Base-by-base conservation (phyloP, 2,329 filamentous ascomycete species). In the Apiospora sp. region DNA sequence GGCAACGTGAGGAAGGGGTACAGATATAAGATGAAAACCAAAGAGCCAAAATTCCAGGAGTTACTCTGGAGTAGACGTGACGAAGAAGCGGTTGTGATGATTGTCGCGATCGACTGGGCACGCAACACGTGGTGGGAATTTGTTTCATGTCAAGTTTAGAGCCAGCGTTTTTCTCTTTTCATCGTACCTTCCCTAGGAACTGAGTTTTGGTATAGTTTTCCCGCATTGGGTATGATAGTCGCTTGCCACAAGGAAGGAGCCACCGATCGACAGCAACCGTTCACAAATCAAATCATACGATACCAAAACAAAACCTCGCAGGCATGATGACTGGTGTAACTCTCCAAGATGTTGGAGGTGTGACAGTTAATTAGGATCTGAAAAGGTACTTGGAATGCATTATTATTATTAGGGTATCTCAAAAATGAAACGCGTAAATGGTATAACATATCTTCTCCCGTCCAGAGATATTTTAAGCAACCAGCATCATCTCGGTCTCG, bases 1-100 rank as follows among this genome's bases (percentile, higher is more conserved):
- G 72, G 61, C 71, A 74, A 37, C 54, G 64, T 19, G 72, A 74
- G 19, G 37, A 44, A 44, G 69, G 34, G 22, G 37, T 41, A 51
- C 64, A 67, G 67, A 30, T 68, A 64, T n/a, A 41, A 41, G 12
- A 37, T 34, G 58, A 41, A n/a, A 24, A 64, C 10, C 58, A 8
- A 64, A 64, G 24, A 19, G 41, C 6, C 58, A 34, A 64, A 64
- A 64, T 41, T 19, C 6, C 30, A 22, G 34, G 34, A 64, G 30
- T 41, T 34, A 22, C 58, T 64, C 34, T 41, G 30, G 19, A n/a
- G 12, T 24, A 64, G 34, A 64, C 30, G 58, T 64, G 30, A 64
- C n/a, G 34, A n/a, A 41, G 58, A 64, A 34, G 34, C 34, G 58
- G 58, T 19, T 37, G 34, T 22, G 19, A 64, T 64, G 34, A 41